Evolutionary conservation across 768 basidiomycete species (phyloP), one percentile per base, ranked within the genome.

Genomic region (Phlebiopsis gigantea): DNA sequence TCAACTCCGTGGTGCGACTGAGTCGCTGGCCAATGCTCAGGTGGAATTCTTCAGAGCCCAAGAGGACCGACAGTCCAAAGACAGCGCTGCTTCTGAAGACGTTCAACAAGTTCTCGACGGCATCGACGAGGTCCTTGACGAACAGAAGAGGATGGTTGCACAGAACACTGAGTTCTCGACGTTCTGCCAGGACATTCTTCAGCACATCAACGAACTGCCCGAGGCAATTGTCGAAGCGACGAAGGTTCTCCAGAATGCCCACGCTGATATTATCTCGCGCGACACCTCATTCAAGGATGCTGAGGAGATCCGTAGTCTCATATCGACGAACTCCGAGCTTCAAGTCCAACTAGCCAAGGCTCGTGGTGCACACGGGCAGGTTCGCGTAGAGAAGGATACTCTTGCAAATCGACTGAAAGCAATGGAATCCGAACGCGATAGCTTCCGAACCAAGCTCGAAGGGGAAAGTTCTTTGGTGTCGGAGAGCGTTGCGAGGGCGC

Each of bases 351-450:
- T 93, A 10, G 80, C 83, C 12, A 90, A 89, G 71, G 87, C 90
- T 49, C 85, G 88, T 53, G 81, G 83, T 21, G 82, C 84, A 14
- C 85, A 90, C 62, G 88, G 89, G 0, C 85, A 88, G 65, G 79
- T 87, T 5, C 83, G 88, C 15, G 88, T 88, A 14, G 90, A 93
- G 74, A 93, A 91, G 71, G 90, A 92, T 48, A 72, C 81, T 34
- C 67, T 90, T 46, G 70, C 64, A 21, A 87, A 90, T 60, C 87
- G 87, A 60, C 71, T 89, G 28, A 71, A 68, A 22, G 73, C 73
- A 22, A 74, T 75, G 0, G 90, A 92, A 66, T 73, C 68, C 26
- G 89, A 92, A 53, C 81, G 88, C 21, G 87, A 92, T 21, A 70
- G 71, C 4, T 67, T 89, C 44, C 79, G 79, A 42, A 61, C 65